phyloP scores from a whole-genome alignment of 305 asterid species.

The Fraxinus albicans region DNA sequence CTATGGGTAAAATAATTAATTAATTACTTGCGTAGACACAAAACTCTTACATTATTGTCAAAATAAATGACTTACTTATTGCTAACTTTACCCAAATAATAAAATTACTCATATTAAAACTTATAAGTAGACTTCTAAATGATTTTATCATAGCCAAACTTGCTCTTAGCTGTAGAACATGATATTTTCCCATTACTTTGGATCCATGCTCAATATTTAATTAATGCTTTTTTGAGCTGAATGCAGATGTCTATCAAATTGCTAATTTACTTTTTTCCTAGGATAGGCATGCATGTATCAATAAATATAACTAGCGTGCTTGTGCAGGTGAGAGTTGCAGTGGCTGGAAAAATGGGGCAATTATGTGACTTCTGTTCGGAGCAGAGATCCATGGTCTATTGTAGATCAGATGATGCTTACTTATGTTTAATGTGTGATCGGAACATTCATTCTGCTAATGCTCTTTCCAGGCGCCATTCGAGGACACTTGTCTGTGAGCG shows the following conservation, averaged over 20 bases:
- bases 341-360: conserved; percentile 41
- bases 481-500: conserved; percentile 84
- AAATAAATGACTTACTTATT: background rate
- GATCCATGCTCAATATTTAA: background rate
- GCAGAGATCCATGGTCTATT: conserved; percentile 71
- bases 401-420: conserved; percentile 78
- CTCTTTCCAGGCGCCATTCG: conserved; percentile 79
- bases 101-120: background rate
- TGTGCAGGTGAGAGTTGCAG: conserved; percentile 33
- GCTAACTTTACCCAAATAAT: background rate
- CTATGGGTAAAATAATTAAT: background rate
- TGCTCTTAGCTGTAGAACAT: background rate
- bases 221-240: background rate
- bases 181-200: background rate
- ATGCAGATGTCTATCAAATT: background rate
- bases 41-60: background rate
- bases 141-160: background rate
- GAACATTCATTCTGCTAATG: conserved; percentile 78
- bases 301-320: conserved; percentile 6
- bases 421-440: conserved; percentile 86
- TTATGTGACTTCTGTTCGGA: conserved; percentile 79
- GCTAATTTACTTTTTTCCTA: background rate
- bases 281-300: conserved; percentile 3
- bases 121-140: background rate
- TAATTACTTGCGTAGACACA: background rate